Base-by-base conservation (phyloP, 1,139 yeast species). In the Spathaspora sp. region DNA sequence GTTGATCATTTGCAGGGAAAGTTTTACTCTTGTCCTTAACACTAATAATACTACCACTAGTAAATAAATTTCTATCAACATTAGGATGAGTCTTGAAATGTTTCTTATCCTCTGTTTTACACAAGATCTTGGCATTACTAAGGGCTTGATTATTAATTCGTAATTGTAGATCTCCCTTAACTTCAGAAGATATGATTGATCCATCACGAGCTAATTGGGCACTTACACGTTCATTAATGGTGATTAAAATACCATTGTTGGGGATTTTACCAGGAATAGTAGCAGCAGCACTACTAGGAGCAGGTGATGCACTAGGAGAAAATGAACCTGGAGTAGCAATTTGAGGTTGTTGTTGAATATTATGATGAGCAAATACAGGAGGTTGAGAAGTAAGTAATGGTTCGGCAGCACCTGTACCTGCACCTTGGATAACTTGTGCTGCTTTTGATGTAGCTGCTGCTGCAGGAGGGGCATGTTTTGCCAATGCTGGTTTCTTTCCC, bases 21-120 rank as follows among this genome's bases (percentile, higher is more conserved):
- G 90, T 80, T 59, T 89, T 88, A 38, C 79, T 63, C 46, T 82
- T 72, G 61, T 90, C 96, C 62, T 87, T 89, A 58, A 91, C 80
- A 1, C 86, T 86, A 60, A 93, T 82, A 38, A 79, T 68, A 51
- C 79, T 75, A 26, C 74, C 66, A 20, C 76, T 65, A 41, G 78
- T 74, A 65, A 91, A 93, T 58, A 81, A 68, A 42, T 72, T 73
- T 61, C 89, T 85, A 70, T 93, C 97, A 54, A 93, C 95, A 64
- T 91, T 90, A 52, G 99, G 99, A 70, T 93, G 97, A 25, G 98
- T 89, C 67, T 91, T 91, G 74, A 82, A 93, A 62, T 85, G 93
- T 46, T 82, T 76, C 27, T 80, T 80, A 44, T 73, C 74, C 41
- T 67, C 75, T 37, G 82, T 73, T 42, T 73, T 64, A 51, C 91